Evolutionary conservation across 2,329 filamentous ascomycete species (phyloP), one percentile per base, ranked within the genome.

Genomic region (Rutstroemia sp.): DNA sequence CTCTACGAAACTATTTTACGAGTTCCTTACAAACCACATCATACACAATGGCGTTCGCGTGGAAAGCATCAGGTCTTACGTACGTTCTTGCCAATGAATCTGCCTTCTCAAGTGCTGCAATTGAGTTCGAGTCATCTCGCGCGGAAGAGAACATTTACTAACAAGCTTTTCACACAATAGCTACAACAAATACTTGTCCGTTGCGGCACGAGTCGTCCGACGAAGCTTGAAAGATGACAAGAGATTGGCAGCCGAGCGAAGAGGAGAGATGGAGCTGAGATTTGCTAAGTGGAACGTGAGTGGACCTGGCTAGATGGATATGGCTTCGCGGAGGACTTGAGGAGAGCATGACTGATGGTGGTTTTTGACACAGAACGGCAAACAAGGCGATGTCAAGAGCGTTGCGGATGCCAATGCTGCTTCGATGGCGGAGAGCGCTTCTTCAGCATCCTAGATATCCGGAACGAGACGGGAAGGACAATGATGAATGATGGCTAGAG

Each of bases 121-220:
- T 34, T 34, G 30, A 34, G 30, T 34, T 34, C 5, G 12, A 34
- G 19, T 38, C 9, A 52, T 41, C 50, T 34, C 38, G 23, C 52
- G 34, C 19, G 19, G 27, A 23, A 49, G 48, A 56, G 58, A 60
- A 16, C 45, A 52, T 56, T 19, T 45, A 63, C 66, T 70, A 53
- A 70, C 63, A 54, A 63, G 59, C 38, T 75, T 71, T 39, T 37
- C 30, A 37, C 75, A 69, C 52, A 64, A 72, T 74, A 99, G 94
- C 79, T 99, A 99, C 90, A 99, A 99, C 87, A 94, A 92, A 80
- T 97, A 96, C 86, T 86, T 99, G 73, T 86, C 92, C 72, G 84
- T 99, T 78, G 91, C 94, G 71, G 85, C 92, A 76, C 91, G 92
- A 76, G 88, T 90, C 72, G 89, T 99, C 74, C 94, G 95, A 79